These are phyloP conservation scores for Trichosporon sp. DNA, from an alignment of 1,284 basidiomycete genomes.

Conservation along the genomic window DNA sequence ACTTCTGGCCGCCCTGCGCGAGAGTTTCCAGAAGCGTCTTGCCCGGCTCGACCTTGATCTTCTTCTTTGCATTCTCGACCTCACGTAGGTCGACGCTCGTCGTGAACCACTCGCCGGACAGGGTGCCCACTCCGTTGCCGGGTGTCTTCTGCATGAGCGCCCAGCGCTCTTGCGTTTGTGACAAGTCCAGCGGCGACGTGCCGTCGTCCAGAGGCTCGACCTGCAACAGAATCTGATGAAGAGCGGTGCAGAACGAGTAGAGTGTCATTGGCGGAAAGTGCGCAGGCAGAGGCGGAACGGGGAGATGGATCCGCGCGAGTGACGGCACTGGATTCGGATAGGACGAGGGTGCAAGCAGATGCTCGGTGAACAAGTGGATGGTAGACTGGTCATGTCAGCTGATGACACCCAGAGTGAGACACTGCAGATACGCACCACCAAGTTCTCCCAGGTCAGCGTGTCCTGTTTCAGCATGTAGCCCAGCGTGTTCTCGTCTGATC, in stretches of 20 bases:
- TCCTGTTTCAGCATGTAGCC: slow-evolving; percentile 33
- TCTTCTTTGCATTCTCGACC: slow-evolving; percentile 16
- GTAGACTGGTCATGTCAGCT: slow-evolving; percentile 27
- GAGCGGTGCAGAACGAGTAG: slow-evolving; percentile 38
- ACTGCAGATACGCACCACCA: slow-evolving; percentile 28
- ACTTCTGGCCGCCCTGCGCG: slow-evolving; percentile 24
- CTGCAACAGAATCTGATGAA: slow-evolving; percentile 31
- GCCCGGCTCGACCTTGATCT: slow-evolving; percentile 13
- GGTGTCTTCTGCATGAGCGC: slow-evolving; percentile 37
- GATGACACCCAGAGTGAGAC: not conserved
- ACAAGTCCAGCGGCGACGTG: not conserved
- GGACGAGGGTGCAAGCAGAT: slow-evolving; percentile 35
- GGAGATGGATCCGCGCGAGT: slow-evolving; percentile 31
- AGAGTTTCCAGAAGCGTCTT: slow-evolving; percentile 18
- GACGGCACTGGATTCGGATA: slow-evolving; percentile 45
- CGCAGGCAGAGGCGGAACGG: slow-evolving; percentile 35
- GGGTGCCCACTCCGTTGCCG: slow-evolving; percentile 9
- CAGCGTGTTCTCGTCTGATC: slow-evolving; percentile 41
- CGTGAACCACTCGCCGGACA: slow-evolving; percentile 40
- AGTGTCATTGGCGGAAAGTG: slow-evolving; percentile 35
- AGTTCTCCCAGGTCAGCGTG: slow-evolving; percentile 34
- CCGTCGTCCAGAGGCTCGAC: slow-evolving; percentile 25
- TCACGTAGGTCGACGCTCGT: slow-evolving; percentile 29
- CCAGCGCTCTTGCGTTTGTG: slow-evolving; percentile 29
- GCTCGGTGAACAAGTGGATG: slow-evolving; percentile 36